These are phyloP conservation scores for Didymella pomorum DNA, from an alignment of 2,329 filamentous ascomycete genomes.

Conservation along the genomic window DNA sequence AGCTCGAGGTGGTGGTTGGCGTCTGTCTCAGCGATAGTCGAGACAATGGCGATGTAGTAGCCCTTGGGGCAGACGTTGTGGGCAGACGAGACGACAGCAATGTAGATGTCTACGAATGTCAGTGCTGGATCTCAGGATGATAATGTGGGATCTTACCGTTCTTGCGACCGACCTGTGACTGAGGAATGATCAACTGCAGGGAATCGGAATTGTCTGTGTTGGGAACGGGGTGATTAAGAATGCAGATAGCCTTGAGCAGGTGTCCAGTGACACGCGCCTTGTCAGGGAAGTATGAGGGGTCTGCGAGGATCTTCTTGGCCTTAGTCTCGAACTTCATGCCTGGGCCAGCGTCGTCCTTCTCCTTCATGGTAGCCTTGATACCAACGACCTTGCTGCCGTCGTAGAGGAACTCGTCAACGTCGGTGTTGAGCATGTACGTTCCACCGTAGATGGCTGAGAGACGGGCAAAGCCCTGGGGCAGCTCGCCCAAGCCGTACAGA, in stretches of 20 bases:
- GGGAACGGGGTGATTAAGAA: constrained; percentile 92
- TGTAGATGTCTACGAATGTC: constrained; percentile 79
- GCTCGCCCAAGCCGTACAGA: constrained; percentile 94
- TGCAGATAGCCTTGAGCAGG: constrained; percentile 95
- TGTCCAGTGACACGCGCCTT: constrained; percentile 90
- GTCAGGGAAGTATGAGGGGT: constrained; percentile 93
- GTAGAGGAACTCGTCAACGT: constrained; percentile 87
- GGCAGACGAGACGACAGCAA: constrained; percentile 91
- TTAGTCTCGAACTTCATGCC: constrained; percentile 95
- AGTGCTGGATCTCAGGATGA: constrained; percentile 1
- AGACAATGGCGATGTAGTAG: constrained; percentile 98
- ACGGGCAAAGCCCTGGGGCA: constrained; percentile 96
- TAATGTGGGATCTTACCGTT: constrained; percentile 70
- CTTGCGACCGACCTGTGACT: constrained; percentile 96
- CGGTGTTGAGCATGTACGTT: constrained; percentile 99
- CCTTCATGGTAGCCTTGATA: constrained; percentile 97
- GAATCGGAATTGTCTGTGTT: constrained; percentile 91
- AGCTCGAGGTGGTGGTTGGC: constrained; percentile 97
- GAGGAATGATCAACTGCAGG: constrained; percentile 93
- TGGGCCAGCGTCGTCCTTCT: constrained; percentile 74
- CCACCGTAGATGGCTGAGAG: constrained; percentile 98
- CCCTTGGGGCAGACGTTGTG: constrained; percentile 99
- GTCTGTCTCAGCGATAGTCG: constrained; percentile 89
- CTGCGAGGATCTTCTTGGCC: constrained; percentile 93
- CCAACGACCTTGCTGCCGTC: constrained; percentile 86